A percentile compares a stretch with the other conserved stretches of the same genome.
Evolutionary conservation across 768 basidiomycete genomes (phyloP).

Genomic region (Naganishia kalamii): DNA sequence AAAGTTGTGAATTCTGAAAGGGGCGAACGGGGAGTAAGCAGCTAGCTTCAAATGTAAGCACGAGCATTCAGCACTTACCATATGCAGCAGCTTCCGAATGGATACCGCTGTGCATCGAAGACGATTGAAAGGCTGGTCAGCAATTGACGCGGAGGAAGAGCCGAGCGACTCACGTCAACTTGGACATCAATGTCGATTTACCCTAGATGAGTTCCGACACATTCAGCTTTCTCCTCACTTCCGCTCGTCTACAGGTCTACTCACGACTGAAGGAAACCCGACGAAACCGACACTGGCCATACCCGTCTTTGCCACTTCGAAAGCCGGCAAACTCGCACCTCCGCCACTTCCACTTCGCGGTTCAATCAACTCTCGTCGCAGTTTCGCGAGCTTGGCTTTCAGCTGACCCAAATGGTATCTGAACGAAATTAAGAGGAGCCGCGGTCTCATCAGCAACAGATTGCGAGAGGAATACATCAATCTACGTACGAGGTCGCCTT

Average conservation of each 20-base stretch:
- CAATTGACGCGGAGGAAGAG: neutral
- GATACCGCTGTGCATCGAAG: conserved; percentile 55
- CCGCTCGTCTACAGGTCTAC: conserved; percentile 48
- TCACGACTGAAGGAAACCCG: conserved; percentile 56
- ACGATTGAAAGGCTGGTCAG: conserved; percentile 6
- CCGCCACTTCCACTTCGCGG: conserved; percentile 74
- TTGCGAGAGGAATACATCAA: neutral
- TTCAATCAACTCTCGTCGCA: conserved; percentile 83
- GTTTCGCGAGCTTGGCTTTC: conserved; percentile 96
- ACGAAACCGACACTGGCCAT: conserved; percentile 75
- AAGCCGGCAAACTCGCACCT: conserved; percentile 72
- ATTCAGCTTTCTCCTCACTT: neutral
- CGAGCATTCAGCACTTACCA: neutral
- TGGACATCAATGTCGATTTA: conserved; percentile 45
- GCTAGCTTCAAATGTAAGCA: neutral
- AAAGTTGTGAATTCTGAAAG: conserved; percentile 78
- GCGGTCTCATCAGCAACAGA: neutral
- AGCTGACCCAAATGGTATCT: conserved; percentile 85
- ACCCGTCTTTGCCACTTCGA: conserved; percentile 97
- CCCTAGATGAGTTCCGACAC: conserved; percentile 27
- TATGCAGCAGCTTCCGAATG: conserved; percentile 93
- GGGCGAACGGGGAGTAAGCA: neutral
- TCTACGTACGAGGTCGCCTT: conserved; percentile 44
- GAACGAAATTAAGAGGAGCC: conserved; percentile 47
- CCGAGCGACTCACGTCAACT: conserved; percentile 39